These are phyloP conservation scores for Macadamia tetraphylla DNA, from an alignment of 164 flowering plant genomes.

Conservation along the genomic window DNA sequence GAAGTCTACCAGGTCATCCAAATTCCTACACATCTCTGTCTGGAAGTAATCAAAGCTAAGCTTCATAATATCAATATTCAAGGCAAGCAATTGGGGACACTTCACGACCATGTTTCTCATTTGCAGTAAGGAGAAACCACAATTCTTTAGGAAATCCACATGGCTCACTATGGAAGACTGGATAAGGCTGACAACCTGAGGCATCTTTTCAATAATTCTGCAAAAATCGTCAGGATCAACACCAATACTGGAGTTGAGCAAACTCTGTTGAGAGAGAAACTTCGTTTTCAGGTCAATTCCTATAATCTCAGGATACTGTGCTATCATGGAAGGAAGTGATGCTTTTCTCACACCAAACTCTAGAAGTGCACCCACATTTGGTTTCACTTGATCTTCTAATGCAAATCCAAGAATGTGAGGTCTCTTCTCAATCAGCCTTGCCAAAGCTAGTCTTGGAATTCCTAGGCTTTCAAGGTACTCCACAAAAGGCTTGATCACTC, in stretches of 20 bases:
- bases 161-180: slow-evolving; percentile 48
- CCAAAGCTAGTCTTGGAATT: slow-evolving; percentile 69
- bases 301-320: slow-evolving; percentile 84
- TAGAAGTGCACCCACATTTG: slow-evolving; percentile 54
- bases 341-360: slow-evolving; percentile 51
- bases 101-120: slow-evolving; percentile 64
- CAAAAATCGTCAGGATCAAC: slow-evolving; percentile 55
- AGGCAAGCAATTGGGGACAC: slow-evolving; percentile 83
- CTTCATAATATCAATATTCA: slow-evolving; percentile 76
- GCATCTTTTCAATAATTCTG: slow-evolving; percentile 79
- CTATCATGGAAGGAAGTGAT: slow-evolving; percentile 57
- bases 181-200: slow-evolving; percentile 73
- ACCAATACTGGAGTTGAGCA: slow-evolving; percentile 45
- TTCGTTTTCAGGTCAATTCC: slow-evolving; percentile 69
- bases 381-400: slow-evolving; percentile 63
- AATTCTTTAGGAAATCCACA: slow-evolving; percentile 61
- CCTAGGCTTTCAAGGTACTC: slow-evolving; percentile 75
- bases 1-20: slow-evolving; percentile 73
- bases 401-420: slow-evolving; percentile 87
- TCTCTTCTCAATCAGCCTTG: slow-evolving; percentile 77
- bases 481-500: slow-evolving; percentile 87
- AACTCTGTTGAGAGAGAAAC: slow-evolving; percentile 43
- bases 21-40: slow-evolving; percentile 53
- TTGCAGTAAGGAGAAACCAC: slow-evolving; percentile 66
- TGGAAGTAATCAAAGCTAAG: slow-evolving; percentile 63